These are phyloP conservation scores for Populus alba DNA, from an alignment of 345 rosid species.

Conservation along the genomic window DNA sequence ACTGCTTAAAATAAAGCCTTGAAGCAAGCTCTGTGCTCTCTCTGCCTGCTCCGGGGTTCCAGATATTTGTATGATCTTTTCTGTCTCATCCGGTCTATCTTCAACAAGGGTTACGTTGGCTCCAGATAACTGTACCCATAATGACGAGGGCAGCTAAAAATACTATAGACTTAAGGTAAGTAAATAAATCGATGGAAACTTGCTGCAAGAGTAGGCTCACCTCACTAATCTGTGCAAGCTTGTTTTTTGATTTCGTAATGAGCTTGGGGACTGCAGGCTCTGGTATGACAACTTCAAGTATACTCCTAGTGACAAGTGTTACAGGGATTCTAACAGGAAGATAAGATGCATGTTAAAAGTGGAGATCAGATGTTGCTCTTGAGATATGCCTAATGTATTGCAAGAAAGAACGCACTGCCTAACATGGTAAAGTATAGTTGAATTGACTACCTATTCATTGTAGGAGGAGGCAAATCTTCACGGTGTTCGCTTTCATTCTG, in stretches of 20 bases:
- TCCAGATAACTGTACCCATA: conserved; percentile 68
- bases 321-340: conserved; percentile 50
- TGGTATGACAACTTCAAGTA: conserved; percentile 89
- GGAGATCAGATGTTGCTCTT: not conserved
- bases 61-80: conserved; percentile 75
- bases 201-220: conserved; percentile 35
- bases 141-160: not conserved
- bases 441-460: conserved; percentile 54
- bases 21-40: conserved; percentile 96
- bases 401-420: not conserved
- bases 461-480: conserved; percentile 53
- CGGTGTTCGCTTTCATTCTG: conserved; percentile 64
- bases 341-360: not conserved
- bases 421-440: not conserved
- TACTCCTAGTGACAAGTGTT: conserved; percentile 91
- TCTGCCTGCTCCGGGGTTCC: conserved; percentile 97
- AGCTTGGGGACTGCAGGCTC: conserved; percentile 82
- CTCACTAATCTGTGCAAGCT: conserved; percentile 93
- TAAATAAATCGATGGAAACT: not conserved
- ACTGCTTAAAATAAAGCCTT: conserved; percentile 97
- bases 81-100: conserved; percentile 62
- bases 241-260: conserved; percentile 76
- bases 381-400: not conserved
- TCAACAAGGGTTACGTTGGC: conserved; percentile 80
- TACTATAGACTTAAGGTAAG: not conserved